phyloP scores from a whole-genome alignment of 1,284 basidiomycete species.

The Heterobasidion irregulare region DNA sequence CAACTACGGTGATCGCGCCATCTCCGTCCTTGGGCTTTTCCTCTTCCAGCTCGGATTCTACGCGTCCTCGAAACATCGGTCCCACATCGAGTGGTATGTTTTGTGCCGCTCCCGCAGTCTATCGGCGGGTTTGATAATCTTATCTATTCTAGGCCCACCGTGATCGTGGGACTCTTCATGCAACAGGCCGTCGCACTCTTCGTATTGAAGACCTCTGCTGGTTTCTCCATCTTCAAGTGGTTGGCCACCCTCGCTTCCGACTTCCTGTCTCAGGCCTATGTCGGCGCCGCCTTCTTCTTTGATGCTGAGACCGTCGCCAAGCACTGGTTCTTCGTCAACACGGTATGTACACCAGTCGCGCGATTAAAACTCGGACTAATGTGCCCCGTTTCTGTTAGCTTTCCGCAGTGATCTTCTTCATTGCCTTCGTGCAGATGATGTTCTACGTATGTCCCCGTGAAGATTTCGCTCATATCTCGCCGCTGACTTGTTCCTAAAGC shows the following conservation, averaged over 20 bases:
- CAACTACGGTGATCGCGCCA: slow-evolving; percentile 67
- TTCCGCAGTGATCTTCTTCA: slow-evolving; percentile 76
- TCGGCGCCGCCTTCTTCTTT: slow-evolving; percentile 76
- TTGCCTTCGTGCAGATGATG: slow-evolving; percentile 82
- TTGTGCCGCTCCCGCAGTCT: neutral
- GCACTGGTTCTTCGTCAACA: slow-evolving; percentile 78
- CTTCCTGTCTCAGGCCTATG: slow-evolving; percentile 55
- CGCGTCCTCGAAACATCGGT: slow-evolving; percentile 50
- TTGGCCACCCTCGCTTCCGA: slow-evolving; percentile 69
- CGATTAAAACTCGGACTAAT: slow-evolving; percentile 7
- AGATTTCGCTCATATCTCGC: neutral
- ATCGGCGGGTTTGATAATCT: slow-evolving; percentile 2
- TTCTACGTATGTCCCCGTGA: slow-evolving; percentile 46
- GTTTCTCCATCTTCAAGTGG: slow-evolving; percentile 77
- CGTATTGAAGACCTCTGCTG: slow-evolving; percentile 75
- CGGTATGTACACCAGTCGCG: slow-evolving; percentile 26
- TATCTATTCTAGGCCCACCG: slow-evolving; percentile 52
- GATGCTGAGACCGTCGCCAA: slow-evolving; percentile 48
- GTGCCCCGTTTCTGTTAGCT: slow-evolving; percentile 32
- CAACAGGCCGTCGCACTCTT: slow-evolving; percentile 83
- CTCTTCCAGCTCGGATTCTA: slow-evolving; percentile 73
- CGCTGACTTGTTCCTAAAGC: slow-evolving; percentile 16
- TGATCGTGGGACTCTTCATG: slow-evolving; percentile 77
- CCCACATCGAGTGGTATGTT: slow-evolving; percentile 56
- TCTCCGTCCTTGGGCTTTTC: slow-evolving; percentile 73